Evolutionary conservation across 148 eudicot genomes (phyloP), one percentile per base, ranked within the genome.

Genomic region (Rhododendron henanense): DNA sequence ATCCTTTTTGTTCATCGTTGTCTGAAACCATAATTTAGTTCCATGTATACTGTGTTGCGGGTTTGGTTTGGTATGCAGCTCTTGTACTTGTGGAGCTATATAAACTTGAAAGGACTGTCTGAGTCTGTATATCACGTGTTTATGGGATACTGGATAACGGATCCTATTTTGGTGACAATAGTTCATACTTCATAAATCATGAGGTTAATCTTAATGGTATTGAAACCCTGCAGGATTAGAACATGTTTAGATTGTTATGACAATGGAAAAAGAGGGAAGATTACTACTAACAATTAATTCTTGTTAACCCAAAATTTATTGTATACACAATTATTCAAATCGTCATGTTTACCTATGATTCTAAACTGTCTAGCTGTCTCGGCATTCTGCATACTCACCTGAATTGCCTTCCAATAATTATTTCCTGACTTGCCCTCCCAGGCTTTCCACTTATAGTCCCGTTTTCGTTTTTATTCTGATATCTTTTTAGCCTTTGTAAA

Each of bases 1-100:
- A 97, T 97, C 99, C 99, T 97, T 94, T 93, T 69, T 10, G 2
- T 31, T 79, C 35, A 33, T 63, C n/a, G 18, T 41, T 78, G 21
- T 18, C 35, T 81, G 25, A 37, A 76, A 63, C 53, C 83, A 15
- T 61, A 33, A 18, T 23, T 75, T 74, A 31, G 23, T 53, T 84
- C 23, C 71, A 47, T 47, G 45, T 41, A 33, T 71, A 0, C 6
- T 71, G 33, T 69, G 48, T 83, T 69, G 25, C 1, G 39, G n/a
- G 47, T 79, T 21, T 2, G 31, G 28, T 80, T 71, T 71, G 79
- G 25, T 9, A n/a, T 10, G 35, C 51, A 45, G 65, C 18, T 83
- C 73, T 65, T 47, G 79, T 4, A 15, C 48, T 67, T 16, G 77
- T 67, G 39, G 85, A 84, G 31, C 7, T 67, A 3, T 5, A 67